Evolutionary conservation across 352 stramenopile genomes (phyloP), one percentile per base, ranked within the genome.

Genomic region (Blastocystis sp.): DNA sequence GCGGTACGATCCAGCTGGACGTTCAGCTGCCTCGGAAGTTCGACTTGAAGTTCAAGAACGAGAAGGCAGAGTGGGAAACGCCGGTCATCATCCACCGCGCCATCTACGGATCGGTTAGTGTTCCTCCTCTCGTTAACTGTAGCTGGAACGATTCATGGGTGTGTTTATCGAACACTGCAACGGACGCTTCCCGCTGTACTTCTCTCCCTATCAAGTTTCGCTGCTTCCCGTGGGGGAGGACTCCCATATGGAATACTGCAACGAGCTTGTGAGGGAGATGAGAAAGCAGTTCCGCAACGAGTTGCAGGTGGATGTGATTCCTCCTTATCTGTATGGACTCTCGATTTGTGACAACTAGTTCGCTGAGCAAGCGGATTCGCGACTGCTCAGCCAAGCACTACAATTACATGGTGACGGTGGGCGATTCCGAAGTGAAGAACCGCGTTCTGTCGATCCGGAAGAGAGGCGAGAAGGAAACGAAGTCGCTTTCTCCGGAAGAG

Each of bases 11-110:
- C 34, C 96, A 98, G 88, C 91, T 98, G 40, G 96, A 98, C 88
- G 98, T 98, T 88, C 94, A 98, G 90, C 89, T 98, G 65, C 96
- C 96, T 24, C 98, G 98, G 88, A 92, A 94, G 34, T 99, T 99
- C 88, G 94, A 97, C 87, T 91, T 99, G 54, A 93, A 93, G 86
- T 97, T 94, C 88, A 90, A 90, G 54, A 94, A 86, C 88, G 69
- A 36, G 27, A 42, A 21, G 16, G 42, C 27, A 59, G 75, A 84
- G 40, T 88, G 89, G 24, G 63, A 85, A 42, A 85, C 57, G 36
- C 94, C 94, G 11, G 94, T 99, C 46, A 98, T 99, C 87, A 91
- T 99, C 53, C 96, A 99, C 88, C 90, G 75, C 16, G 75, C 75
- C 21, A 85, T 85, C 75, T 85, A 76, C 36, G 75, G 75, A 59